Evolutionary conservation across 2,329 filamentous ascomycete species (phyloP).

Genomic region (Trichoderma sp.): DNA sequence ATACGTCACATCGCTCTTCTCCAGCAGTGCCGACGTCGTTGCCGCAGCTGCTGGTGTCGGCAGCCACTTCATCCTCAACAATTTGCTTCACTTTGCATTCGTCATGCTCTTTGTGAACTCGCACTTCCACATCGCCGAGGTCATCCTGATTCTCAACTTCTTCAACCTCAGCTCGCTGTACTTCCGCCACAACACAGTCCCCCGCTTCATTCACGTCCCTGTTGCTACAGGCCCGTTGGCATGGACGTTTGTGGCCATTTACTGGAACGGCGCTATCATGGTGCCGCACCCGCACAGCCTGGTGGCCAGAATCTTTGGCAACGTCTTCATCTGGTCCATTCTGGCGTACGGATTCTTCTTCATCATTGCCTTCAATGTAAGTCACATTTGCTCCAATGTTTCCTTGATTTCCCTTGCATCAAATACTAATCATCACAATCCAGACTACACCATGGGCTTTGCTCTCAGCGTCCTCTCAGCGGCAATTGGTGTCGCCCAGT

Average conservation of each 20-base stretch:
- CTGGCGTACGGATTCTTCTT: conserved; percentile 77
- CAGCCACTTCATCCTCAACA: conserved; percentile 82
- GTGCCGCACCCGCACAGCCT: conserved; percentile 67
- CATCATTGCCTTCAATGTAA: conserved; percentile 69
- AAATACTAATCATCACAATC: not conserved
- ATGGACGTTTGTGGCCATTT: conserved; percentile 84
- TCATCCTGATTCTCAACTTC: conserved; percentile 78
- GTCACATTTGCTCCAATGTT: conserved; percentile 12
- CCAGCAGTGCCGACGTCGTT: conserved; percentile 61
- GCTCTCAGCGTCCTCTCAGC: conserved; percentile 72
- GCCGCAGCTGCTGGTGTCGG: conserved; percentile 75
- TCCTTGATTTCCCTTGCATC: not conserved
- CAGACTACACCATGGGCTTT: conserved; percentile 76
- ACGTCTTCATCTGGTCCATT: conserved; percentile 85
- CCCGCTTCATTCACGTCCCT: conserved; percentile 74
- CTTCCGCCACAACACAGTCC: conserved; percentile 73
- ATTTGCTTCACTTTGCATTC: conserved; percentile 79
- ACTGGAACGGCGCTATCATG: conserved; percentile 86
- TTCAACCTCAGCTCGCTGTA: conserved; percentile 78
- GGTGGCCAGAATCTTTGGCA: conserved; percentile 76
- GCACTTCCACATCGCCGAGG: conserved; percentile 73
- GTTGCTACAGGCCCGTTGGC: conserved; percentile 74
- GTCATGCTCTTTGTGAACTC: conserved; percentile 79
- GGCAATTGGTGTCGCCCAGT: conserved; percentile 76
- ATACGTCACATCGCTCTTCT: conserved; percentile 78